Base-by-base conservation (phyloP, 805 yeast species). In the Komagataella phaffii region DNA sequence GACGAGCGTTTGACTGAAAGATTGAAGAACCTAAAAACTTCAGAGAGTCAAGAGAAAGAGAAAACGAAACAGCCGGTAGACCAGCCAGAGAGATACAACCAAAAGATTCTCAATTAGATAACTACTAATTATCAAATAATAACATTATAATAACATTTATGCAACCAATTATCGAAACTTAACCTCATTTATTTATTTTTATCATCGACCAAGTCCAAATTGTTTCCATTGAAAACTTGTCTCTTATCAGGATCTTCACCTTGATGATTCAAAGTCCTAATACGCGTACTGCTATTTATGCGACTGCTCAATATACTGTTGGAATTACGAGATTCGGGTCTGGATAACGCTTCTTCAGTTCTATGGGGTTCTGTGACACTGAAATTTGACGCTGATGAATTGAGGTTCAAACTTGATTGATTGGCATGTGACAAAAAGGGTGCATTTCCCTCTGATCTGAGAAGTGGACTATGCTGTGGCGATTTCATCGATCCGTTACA, bases 161-260 rank as follows among this genome's bases (percentile, higher is more conserved):
- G 47, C 47, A 45, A 44, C 12, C 8, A 14, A n/a, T 5, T 44
- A 7, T 17, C 14, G n/a, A 21, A 10, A 18, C 17, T 24, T 24
- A 12, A 49, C 21, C 52, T 50, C 50, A 46, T 3, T 60, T 50
- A 6, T 60, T 57, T 45, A 19, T 61, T 61, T 7, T 64, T 55
- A 40, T 78, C 77, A 56, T 78, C 81, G 56, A 80, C 80, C 49
- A 81, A 57, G 54, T 71, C 73, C 44, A 77, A 60, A 17, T 68
- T 71, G 58, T 80, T 81, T 1, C 85, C 85, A 57, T 81, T 80
- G 57, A 78, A 81, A 1, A 81, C 76, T 24, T 67, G 60, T 43
- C 76, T 64, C 19, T 72, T 74, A 17, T 68, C 69, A 5, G 60
- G 59, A 21, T 63, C 62, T 10, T 49, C 47, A 7, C 24, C 24